Evolutionary conservation across 2,329 filamentous ascomycete genomes (phyloP).

Genomic region (Calonectria ilicicola): DNA sequence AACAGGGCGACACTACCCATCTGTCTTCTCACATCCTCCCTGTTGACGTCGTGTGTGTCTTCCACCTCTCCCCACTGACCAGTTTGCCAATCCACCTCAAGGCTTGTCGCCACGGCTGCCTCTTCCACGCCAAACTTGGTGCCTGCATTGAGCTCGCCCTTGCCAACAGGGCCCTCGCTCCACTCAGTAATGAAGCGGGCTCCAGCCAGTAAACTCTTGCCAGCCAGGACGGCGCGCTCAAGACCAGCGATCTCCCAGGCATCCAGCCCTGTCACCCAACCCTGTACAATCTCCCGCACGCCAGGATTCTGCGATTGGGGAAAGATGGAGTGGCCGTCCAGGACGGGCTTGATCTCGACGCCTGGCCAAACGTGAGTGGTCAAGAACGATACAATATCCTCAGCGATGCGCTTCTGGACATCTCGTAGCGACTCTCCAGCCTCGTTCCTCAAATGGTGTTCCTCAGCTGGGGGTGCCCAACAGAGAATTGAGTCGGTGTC

Average conservation of each 20-base stretch:
- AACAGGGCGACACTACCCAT: constrained; percentile 88
- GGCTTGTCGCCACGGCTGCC: constrained; percentile 79
- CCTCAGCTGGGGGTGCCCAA: constrained; percentile 75
- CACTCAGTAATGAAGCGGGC: constrained; percentile 86
- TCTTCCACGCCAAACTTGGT: constrained; percentile 81
- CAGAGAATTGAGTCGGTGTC: constrained; percentile 93
- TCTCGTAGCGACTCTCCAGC: constrained; percentile 73
- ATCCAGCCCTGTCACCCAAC: constrained; percentile 80
- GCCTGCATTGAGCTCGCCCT: constrained; percentile 51
- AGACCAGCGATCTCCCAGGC: constrained; percentile 88
- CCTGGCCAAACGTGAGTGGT: constrained; percentile 85
- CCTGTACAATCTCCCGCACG: constrained; percentile 81
- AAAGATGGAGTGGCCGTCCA: constrained; percentile 82
- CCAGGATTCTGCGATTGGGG: constrained; percentile 78
- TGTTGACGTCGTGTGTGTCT: constrained; percentile 96
- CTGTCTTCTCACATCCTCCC: constrained; percentile 88
- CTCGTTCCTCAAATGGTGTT: constrained; percentile 60
- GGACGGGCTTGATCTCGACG: constrained; percentile 80
- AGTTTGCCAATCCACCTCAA: constrained; percentile 94
- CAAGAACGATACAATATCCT: constrained; percentile 79
- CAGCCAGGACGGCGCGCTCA: constrained; percentile 85
- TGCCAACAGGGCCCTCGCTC: constrained; percentile 77
- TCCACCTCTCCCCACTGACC: constrained; percentile 96
- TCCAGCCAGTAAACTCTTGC: constrained; percentile 86
- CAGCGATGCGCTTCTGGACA: constrained; percentile 76